Base-by-base conservation (phyloP, 1,284 basidiomycete species). In the Lentinus polychrous region DNA sequence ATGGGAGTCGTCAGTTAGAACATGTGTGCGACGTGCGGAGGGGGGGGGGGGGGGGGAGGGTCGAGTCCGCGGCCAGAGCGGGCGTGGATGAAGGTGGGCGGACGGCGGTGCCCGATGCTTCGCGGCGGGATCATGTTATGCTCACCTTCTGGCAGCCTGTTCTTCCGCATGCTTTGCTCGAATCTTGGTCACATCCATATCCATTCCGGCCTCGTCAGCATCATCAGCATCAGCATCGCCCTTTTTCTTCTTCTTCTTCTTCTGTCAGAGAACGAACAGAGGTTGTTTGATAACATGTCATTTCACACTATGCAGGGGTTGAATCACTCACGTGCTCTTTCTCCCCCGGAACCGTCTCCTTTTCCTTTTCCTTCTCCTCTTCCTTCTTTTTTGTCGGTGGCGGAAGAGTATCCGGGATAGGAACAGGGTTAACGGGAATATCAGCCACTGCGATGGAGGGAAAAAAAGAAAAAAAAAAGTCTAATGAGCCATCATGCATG, bases 121-220 rank as follows among this genome's bases (percentile, higher is more conserved):
- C n/a, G n/a, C n/a, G n/a, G n/a, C n/a, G n/a, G n/a, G n/a, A n/a
- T n/a, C n/a, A n/a, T n/a, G n/a, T 18, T 17, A 8, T 6, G 12
- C 76, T 55, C 57, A 86, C 73, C 79, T 74, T 61, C 66, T 70
- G 10, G 78, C 74, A 11, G 73, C 72, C 63, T 84, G 76, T 53
- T 87, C 84, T 45, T 80, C 68, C 1, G 80, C 83, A 60, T 90
- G 83, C 58, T 84, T 76, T 56, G 80, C 83, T 37, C 89, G 76
- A 44, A 91, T 88, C 49, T 77, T 82, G 12, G 78, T 75, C 12
- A 74, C 71, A 33, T 74, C 71, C 5, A 65, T 64, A 11, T 72
- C n/a, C n/a, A n/a, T n/a, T n/a, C n/a, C n/a, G n/a, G n/a, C n/a
- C n/a, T n/a, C 70, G 15, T 70, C 67, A 12, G 5, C 17, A 27